A percentile compares a stretch with the other conserved stretches of the same genome.
phyloP scores from a whole-genome alignment of 768 basidiomycete species.

The Imleria badia region DNA sequence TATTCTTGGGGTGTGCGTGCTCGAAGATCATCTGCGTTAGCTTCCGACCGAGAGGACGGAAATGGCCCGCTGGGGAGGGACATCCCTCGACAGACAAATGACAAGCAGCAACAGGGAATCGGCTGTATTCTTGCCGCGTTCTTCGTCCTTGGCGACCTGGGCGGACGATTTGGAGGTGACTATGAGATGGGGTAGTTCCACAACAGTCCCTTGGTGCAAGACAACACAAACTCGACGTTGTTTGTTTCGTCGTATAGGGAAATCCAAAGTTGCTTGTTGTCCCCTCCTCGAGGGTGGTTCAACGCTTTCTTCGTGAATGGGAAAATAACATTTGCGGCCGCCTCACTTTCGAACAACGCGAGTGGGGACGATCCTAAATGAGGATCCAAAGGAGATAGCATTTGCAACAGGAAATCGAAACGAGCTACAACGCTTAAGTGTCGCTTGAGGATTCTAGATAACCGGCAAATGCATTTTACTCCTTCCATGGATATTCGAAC shows the following conservation, averaged over 20 bases:
- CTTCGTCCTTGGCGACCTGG: not conserved
- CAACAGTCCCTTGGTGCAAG: conserved; percentile 3
- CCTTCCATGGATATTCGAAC: conserved; percentile 88
- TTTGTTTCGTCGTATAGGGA: conserved; percentile 18
- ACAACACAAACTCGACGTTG: conserved; percentile 8
- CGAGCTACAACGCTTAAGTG: not conserved
- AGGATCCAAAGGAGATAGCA: not conserved
- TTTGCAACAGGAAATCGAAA: not conserved
- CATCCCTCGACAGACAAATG: conserved; percentile 6
- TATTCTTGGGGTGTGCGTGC: conserved; percentile 26
- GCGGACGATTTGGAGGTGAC: conserved; percentile 9
- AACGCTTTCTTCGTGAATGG: conserved; percentile 36
- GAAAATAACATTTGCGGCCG: conserved; percentile 39
- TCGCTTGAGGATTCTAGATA: not conserved
- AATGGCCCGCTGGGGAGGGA: conserved; percentile 34
- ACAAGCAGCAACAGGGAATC: conserved; percentile 5
- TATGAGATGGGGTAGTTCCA: conserved; percentile 14
- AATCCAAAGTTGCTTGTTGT: conserved; percentile 30
- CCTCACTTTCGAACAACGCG: conserved; percentile 30
- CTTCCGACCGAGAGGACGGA: conserved; percentile 61
- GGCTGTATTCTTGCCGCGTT: not conserved
- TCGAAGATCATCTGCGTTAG: conserved; percentile 44
- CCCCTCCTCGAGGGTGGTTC: not conserved
- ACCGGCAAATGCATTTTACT: conserved; percentile 36
- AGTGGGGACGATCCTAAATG: too few relatives aligned